These are phyloP conservation scores for Cryphonectria naterciae DNA, from an alignment of 2,329 filamentous ascomycete species.

Conservation along the genomic window DNA sequence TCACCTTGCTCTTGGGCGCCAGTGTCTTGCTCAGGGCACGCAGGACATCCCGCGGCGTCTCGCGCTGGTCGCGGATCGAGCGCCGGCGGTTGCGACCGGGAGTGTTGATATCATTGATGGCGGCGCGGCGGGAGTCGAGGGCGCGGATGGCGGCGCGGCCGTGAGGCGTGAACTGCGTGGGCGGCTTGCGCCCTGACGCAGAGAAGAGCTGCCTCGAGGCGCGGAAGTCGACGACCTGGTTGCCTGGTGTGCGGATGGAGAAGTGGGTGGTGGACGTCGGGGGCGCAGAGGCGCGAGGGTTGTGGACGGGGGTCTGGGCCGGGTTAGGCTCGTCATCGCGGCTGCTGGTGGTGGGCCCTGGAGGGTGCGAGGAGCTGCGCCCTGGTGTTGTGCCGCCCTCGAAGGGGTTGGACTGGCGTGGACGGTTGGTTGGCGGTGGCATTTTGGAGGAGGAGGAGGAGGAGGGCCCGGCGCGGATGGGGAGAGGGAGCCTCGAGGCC, in stretches of 20 bases:
- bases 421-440: conserved; percentile 16
- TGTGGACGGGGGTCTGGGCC: conserved; percentile 13
- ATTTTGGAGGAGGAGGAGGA: conserved; percentile 18
- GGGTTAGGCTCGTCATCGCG: background rate
- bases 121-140: conserved; percentile 61
- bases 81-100: conserved; percentile 62
- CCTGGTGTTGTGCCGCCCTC: conserved; percentile 17
- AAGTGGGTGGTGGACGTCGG: conserved; percentile 44
- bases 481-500: conserved; percentile 25
- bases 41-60: conserved; percentile 58
- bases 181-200: conserved; percentile 46
- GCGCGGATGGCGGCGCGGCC: conserved; percentile 63
- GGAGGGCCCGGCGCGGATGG: conserved; percentile 23
- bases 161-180: conserved; percentile 55
- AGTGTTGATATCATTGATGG: conserved; percentile 62
- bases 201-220: conserved; percentile 48
- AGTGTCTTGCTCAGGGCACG: conserved; percentile 59
- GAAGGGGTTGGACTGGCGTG: conserved; percentile 17
- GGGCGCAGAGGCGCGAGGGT: conserved; percentile 36
- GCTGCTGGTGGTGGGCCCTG: background rate
- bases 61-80: conserved; percentile 59
- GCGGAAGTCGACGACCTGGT: conserved; percentile 34
- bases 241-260: conserved; percentile 49
- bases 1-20: conserved; percentile 51
- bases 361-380: conserved; percentile 28